phyloP scores from a whole-genome alignment of 2,329 filamentous ascomycete species.

The Alternaria tenuissima region DNA sequence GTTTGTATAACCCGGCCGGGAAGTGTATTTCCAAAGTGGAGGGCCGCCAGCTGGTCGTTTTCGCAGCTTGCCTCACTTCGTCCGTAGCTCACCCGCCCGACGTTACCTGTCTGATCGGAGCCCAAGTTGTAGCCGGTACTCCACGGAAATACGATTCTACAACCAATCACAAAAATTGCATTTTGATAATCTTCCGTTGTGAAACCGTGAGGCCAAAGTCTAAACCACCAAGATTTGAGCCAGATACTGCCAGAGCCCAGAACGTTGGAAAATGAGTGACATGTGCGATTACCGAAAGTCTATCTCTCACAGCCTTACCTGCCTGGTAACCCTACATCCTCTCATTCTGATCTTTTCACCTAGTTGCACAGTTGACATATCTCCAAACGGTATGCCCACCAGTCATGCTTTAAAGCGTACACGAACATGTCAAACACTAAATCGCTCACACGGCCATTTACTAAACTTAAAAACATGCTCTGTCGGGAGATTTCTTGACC shows the following conservation, averaged over 20 bases:
- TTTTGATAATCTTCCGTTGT: neutral
- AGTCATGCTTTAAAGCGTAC: constrained; percentile 3
- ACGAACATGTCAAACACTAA: constrained; percentile 24
- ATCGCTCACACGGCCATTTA: constrained; percentile 36
- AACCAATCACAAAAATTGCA: neutral
- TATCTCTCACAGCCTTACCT: neutral
- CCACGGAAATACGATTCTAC: neutral
- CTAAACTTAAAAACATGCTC: constrained; percentile 27
- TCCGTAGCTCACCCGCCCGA: constrained; percentile 1
- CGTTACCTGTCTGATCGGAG: neutral
- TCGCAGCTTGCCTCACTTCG: neutral
- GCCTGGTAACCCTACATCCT: neutral
- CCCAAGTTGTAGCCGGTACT: neutral
- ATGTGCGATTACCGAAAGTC: constrained; percentile 19
- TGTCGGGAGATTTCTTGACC: constrained; percentile 25
- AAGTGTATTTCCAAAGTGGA: constrained; percentile 1
- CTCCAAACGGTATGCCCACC: neutral
- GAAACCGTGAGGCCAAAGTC: neutral
- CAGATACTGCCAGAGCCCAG: constrained; percentile 18
- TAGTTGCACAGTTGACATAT: neutral
- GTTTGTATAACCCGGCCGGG: neutral
- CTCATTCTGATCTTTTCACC: neutral
- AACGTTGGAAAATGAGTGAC: constrained; percentile 31
- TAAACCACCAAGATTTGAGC: neutral
- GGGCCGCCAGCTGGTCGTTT: neutral